phyloP scores from a whole-genome alignment of 129 eudicot species.

The Smallanthus sonchifolius region DNA sequence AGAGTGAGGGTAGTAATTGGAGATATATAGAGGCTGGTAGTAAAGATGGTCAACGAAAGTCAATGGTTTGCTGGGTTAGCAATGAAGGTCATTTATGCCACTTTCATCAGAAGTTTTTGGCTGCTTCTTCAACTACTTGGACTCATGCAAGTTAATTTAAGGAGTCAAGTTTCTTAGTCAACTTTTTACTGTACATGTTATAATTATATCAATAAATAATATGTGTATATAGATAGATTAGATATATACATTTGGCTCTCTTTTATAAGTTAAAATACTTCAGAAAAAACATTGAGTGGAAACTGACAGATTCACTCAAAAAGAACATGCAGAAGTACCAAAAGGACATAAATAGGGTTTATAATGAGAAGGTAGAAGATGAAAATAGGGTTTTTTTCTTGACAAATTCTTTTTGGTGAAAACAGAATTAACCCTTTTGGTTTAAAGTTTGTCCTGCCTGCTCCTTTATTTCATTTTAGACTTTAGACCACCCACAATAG shows the following conservation, averaged over 20 bases:
- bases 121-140: constrained; percentile 15
- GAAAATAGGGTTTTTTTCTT: constrained; percentile 15
- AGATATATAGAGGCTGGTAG: not conserved
- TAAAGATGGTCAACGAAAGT: constrained; percentile 24
- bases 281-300: not conserved
- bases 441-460: constrained; percentile 10
- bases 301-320: constrained; percentile 8
- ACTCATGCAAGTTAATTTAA: constrained; percentile 24
- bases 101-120: constrained; percentile 16
- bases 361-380: constrained; percentile 3
- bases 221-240: not conserved
- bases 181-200: not conserved
- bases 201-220: not conserved
- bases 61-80: constrained; percentile 24
- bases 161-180: constrained; percentile 8
- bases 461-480: not conserved
- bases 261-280: too few species aligned
- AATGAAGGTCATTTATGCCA: constrained; percentile 24
- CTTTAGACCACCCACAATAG: too few species aligned
- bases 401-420: constrained; percentile 13
- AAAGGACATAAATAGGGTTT: constrained; percentile 2
- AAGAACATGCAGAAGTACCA: not conserved
- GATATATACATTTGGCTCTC: not conserved
- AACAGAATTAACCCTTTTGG: constrained; percentile 12
- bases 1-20: constrained; percentile 2